phyloP scores from a whole-genome alignment of 2,329 filamentous ascomycete genomes.

The Thyridium curvatum region DNA sequence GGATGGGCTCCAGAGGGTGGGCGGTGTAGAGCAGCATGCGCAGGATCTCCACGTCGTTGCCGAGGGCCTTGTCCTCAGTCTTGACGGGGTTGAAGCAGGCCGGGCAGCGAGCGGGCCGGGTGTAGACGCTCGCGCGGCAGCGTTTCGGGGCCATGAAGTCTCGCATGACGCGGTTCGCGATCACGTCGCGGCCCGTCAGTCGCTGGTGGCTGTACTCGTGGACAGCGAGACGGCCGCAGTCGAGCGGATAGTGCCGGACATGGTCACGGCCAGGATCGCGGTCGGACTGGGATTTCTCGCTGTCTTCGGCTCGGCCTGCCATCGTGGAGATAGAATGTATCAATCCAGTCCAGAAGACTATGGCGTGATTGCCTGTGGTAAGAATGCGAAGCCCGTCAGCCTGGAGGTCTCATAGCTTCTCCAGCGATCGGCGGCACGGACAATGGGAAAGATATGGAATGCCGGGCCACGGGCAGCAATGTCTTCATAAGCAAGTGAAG shows the following conservation, averaged over 20 bases:
- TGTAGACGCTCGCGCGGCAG: constrained; percentile 8
- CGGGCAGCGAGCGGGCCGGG: not conserved
- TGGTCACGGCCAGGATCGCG: not conserved
- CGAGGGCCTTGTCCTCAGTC: constrained; percentile 13
- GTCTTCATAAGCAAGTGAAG: too few species aligned
- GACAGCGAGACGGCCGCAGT: constrained; percentile 23
- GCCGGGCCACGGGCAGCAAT: too few species aligned
- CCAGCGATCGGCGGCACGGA: not conserved
- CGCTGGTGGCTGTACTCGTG: constrained; percentile 23
- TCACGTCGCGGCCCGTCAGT: constrained; percentile 20
- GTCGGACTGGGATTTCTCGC: not conserved
- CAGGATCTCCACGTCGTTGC: constrained; percentile 18
- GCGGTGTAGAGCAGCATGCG: constrained; percentile 16
- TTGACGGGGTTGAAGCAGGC: constrained; percentile 11
- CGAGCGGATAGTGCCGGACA: constrained; percentile 24
- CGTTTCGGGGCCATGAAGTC: constrained; percentile 18
- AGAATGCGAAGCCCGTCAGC: not conserved
- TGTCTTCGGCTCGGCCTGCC: not conserved
- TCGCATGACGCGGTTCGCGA: constrained; percentile 22
- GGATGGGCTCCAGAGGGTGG: constrained; percentile 1
- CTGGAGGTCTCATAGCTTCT: not conserved
- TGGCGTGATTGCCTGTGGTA: not conserved
- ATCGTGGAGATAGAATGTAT: not conserved
- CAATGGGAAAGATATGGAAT: too few species aligned
- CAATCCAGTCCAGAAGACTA: not conserved